Percentiles rank a stretch among this genome's conserved stretches.
phyloP scores from a whole-genome alignment of 192 early-diverging fungal genomes.

The Podila clonocystis region DNA sequence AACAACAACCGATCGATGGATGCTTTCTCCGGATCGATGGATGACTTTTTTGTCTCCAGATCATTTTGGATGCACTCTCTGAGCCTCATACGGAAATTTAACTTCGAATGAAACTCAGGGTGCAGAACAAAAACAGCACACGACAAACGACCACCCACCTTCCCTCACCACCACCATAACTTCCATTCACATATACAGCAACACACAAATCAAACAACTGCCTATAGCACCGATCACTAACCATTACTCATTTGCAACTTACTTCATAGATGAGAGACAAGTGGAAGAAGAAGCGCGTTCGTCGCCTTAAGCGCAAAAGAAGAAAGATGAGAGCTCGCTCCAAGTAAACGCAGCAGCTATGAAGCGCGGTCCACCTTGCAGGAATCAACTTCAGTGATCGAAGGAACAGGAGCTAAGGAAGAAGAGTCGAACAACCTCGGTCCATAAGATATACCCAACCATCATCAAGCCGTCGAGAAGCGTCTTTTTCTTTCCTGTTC shows the following conservation, averaged over 20 bases:
- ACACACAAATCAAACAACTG: background rate
- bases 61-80: too few relatives aligned
- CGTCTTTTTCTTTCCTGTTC: too few relatives aligned
- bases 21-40: conserved; percentile 2
- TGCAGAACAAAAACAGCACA: too few relatives aligned
- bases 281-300: conserved; percentile 57
- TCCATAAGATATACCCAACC: too few relatives aligned
- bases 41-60: background rate
- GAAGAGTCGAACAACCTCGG: too few relatives aligned
- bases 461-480: conserved; percentile 1
- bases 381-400: too few relatives aligned
- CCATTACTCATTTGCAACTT: background rate
- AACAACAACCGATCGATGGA: conserved; percentile 3
- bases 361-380: background rate
- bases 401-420: too few relatives aligned
- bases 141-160: too few relatives aligned
- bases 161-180: too few relatives aligned
- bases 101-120: too few relatives aligned
- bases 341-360: conserved; percentile 35
- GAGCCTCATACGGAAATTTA: too few relatives aligned
- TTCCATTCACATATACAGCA: background rate
- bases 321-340: conserved; percentile 57
- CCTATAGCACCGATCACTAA: background rate
- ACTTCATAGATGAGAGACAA: conserved; percentile 53
- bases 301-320: conserved; percentile 56